Conservation (phyloP, 805 yeast species). For the Lachancea waltii region DNA sequence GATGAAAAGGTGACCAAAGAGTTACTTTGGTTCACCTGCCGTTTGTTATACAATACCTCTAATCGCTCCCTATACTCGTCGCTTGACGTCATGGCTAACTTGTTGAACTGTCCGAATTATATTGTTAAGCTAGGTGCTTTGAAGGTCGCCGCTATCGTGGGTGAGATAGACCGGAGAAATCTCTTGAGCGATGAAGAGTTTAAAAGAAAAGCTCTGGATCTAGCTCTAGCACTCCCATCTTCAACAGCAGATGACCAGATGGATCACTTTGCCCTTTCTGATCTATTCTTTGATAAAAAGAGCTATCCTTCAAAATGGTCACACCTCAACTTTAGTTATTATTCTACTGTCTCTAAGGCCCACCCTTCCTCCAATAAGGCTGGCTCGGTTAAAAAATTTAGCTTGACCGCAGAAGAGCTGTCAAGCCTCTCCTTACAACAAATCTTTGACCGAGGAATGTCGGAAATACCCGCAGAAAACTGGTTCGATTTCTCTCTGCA, state of each 20-base stretch:
- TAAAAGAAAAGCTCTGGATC: conserved; percentile 42
- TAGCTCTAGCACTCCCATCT: conserved; percentile 53
- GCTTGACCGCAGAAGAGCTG: conserved; percentile 50
- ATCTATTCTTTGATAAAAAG: conserved; percentile 39
- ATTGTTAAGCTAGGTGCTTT: conserved; percentile 54
- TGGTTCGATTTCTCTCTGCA: conserved; percentile 59
- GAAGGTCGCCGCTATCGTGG: conserved; percentile 51
- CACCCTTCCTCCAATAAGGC: too few relatives aligned
- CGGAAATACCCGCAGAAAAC: conserved; percentile 51
- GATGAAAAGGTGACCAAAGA: conserved; percentile 47
- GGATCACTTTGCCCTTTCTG: conserved; percentile 41
- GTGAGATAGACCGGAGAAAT: conserved; percentile 36
- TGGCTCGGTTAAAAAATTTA: conserved; percentile 40
- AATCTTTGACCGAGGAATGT: conserved; percentile 54
- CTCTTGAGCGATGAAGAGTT: conserved; percentile 26
- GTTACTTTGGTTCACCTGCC: conserved; percentile 54
- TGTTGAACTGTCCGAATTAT: conserved; percentile 55
- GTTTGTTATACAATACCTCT: conserved; percentile 61
- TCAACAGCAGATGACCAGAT: conserved; percentile 33
- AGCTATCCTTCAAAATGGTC: conserved; percentile 53
- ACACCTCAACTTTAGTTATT: conserved; percentile 48
- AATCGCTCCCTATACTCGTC: conserved; percentile 66
- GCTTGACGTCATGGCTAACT: conserved; percentile 48
- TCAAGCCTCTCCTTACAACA: conserved; percentile 50
- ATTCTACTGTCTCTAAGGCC: conserved; percentile 27